Evolutionary conservation across 148 eudicot species (phyloP).

Genomic region (Persicaria tinctoria): DNA sequence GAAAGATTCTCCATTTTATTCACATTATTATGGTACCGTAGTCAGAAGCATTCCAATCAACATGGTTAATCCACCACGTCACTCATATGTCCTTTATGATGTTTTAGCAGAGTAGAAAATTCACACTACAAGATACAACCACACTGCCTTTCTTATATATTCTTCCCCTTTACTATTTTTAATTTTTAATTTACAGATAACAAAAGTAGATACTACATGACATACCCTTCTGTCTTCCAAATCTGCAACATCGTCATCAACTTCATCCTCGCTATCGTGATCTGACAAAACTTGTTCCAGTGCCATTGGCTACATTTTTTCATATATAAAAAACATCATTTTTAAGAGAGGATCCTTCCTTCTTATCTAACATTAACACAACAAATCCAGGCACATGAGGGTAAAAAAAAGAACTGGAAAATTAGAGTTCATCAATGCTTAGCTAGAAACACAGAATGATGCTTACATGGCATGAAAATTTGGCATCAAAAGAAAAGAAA

Average conservation of each 20-base stretch:
- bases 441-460: not conserved
- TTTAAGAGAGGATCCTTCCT: not conserved
- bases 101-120: not conserved
- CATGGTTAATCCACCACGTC: not conserved
- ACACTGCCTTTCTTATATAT: not conserved
- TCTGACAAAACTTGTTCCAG: constrained; percentile 86
- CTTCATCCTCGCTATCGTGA: constrained; percentile 98
- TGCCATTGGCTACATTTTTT: constrained; percentile 61
- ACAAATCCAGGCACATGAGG: not conserved
- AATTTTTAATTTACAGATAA: not conserved
- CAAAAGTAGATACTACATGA: constrained; percentile 12
- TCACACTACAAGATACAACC: not conserved
- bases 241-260: constrained; percentile 98
- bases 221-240: constrained; percentile 93
- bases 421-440: not conserved
- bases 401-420: not conserved
- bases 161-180: not conserved
- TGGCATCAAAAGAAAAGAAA: not conserved
- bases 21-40: not conserved
- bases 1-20: too few species aligned
- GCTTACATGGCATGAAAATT: not conserved
- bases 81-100: not conserved
- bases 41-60: not conserved
- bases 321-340: constrained; percentile 5
- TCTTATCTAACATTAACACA: not conserved